Percentiles rank a stretch among this genome's conserved stretches.
Conservation (phyloP, 2,329 filamentous ascomycete species). For the Dryadomyces quercivorus region DNA sequence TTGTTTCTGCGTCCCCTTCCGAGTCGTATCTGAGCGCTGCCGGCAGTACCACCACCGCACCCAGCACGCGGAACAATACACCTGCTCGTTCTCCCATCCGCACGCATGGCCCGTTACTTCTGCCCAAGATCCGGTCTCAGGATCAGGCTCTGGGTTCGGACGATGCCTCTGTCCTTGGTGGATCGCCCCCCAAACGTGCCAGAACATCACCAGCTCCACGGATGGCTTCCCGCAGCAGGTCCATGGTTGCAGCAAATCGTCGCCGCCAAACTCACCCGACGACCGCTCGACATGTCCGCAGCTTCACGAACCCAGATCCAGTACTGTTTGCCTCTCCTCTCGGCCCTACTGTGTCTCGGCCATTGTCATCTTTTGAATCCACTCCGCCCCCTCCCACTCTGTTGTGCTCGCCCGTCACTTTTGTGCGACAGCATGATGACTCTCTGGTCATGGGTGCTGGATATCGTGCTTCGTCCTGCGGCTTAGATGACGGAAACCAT, state of each 20-base stretch:
- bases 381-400: slow-evolving; percentile 34
- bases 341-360: slow-evolving; percentile 21
- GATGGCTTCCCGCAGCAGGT: slow-evolving; percentile 1
- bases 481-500: slow-evolving; percentile 42
- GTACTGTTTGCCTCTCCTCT: slow-evolving; percentile 28
- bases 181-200: slow-evolving; percentile 39
- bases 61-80: slow-evolving; percentile 52
- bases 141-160: slow-evolving; percentile 62
- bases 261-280: slow-evolving; percentile 14
- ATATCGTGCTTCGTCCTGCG: slow-evolving; percentile 54
- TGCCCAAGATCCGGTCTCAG: slow-evolving; percentile 78
- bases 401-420: slow-evolving; percentile 55
- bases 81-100: slow-evolving; percentile 59
- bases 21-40: slow-evolving; percentile 41
- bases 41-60: neutral
- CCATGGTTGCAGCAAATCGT: slow-evolving; percentile 2
- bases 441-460: slow-evolving; percentile 17
- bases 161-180: slow-evolving; percentile 25
- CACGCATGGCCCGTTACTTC: slow-evolving; percentile 65
- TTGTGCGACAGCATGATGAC: slow-evolving; percentile 27
- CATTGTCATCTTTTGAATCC: slow-evolving; percentile 8
- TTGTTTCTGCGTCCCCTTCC: slow-evolving; percentile 45
- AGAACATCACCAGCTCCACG: slow-evolving; percentile 23
- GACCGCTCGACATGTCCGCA: slow-evolving; percentile 39
- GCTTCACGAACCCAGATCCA: slow-evolving; percentile 51